These are phyloP conservation scores for Catharanthus roseus DNA, from an alignment of 257 asterid genomes.

Conservation along the genomic window DNA sequence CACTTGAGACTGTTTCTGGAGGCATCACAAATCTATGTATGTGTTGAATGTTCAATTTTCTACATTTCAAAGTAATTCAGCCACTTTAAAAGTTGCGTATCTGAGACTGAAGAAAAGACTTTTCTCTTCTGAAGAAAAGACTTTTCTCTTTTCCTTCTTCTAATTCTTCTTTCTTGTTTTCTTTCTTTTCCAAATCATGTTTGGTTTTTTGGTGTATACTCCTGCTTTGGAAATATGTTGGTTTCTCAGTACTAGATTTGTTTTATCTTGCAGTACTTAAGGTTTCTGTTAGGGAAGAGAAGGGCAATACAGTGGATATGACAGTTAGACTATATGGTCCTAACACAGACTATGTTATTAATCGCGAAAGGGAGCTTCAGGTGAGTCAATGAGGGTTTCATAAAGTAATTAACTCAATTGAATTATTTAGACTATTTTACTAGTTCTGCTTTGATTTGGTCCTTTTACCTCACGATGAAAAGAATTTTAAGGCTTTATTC, in stretches of 20 bases:
- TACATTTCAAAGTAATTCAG: neutral
- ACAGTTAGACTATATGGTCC: slow-evolving; percentile 92
- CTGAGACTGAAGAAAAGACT: neutral
- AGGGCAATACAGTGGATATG: slow-evolving; percentile 34
- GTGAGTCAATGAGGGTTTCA: slow-evolving; percentile 31
- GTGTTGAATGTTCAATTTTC: slow-evolving; percentile 25
- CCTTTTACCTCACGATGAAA: neutral
- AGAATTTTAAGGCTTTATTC: neutral
- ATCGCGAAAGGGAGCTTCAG: slow-evolving; percentile 85
- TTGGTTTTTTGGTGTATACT: neutral
- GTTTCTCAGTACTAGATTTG: neutral
- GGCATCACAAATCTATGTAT: slow-evolving; percentile 89
- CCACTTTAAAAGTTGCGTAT: neutral
- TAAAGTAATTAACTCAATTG: neutral
- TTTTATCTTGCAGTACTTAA: slow-evolving; percentile 61
- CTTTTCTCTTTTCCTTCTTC: too few relatives aligned
- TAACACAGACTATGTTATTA: slow-evolving; percentile 86
- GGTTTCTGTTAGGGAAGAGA: slow-evolving; percentile 67
- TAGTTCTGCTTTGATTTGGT: neutral
- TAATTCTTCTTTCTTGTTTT: neutral
- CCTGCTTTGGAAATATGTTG: neutral
- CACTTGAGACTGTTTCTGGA: slow-evolving; percentile 85
- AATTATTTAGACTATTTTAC: neutral
- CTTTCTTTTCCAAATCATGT: neutral
- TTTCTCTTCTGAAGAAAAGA: neutral